Evolutionary conservation across 805 yeast species (phyloP), one percentile per base, ranked within the genome.

Genomic region (Kodamaea leandrae): DNA sequence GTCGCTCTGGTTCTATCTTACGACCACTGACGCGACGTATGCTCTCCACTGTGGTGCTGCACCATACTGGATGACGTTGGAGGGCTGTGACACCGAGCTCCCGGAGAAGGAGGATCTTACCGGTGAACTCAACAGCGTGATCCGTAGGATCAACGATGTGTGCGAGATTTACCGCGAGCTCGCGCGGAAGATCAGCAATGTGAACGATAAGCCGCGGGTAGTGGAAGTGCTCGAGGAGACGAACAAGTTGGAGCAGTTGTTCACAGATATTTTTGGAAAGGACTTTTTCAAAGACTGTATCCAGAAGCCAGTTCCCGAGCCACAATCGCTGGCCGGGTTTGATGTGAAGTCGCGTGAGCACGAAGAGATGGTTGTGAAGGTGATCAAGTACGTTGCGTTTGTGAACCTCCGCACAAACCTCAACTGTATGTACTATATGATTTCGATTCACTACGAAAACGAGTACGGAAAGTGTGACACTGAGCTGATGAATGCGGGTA

Each of bases 261-360:
- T 68, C 37, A 54, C 58, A 32, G 56, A 65, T 7, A 54, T 55
- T 27, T 69, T 68, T 48, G 74, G 74, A 3, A 64, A 63, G 36
- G 72, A 69, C 44, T 69, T 67, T 42, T 69, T 69, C 52, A 56
- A 59, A 29, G 71, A 64, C 32, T 56, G 52, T 29, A 58, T 69
- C 23, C 63, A 72, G 44, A 54, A 54, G 17, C 66, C 71, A 4
- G 61, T 63, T 24, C 50, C 41, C 29, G 46, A 33, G 8, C 54
- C 40, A 4, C 25, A 33, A 9, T 25, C 42, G 12, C 34, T 37
- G n/a, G 43, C 40, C 8, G 51, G 50, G 8, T 49, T 50, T 33
- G 56, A 46, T 5, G 43, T 46, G 4, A 43, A 40, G n/a, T 51
- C 55, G 32, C 27, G 15, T 12, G 62, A 58, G 33, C 63, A 59